A percentile compares a stretch with the other conserved stretches of the same genome.
phyloP scores from a whole-genome alignment of 495 filamentous ascomycete species.

The Extremus antarcticus region DNA sequence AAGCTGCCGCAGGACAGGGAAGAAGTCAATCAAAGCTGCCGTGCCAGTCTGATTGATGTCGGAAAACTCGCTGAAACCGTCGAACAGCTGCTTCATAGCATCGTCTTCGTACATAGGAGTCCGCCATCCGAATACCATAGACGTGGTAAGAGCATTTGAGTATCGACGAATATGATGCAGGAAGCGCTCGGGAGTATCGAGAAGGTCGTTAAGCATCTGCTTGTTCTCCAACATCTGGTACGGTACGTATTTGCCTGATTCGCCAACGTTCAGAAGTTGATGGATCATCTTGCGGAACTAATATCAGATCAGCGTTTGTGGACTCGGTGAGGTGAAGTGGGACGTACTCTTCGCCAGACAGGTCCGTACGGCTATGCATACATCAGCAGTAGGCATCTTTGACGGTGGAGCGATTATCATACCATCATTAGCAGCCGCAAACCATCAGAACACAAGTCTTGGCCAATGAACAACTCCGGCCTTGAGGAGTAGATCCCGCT shows the following conservation, averaged over 20 bases:
- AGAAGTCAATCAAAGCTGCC: conserved; percentile 41
- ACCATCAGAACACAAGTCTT: conserved; percentile 30
- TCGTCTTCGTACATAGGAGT: conserved; percentile 25
- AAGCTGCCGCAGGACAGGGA: conserved; percentile 34
- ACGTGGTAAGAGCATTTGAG: conserved; percentile 5
- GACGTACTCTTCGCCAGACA: conserved; percentile 30
- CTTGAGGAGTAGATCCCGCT: conserved; percentile 36
- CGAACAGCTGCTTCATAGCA: conserved; percentile 34
- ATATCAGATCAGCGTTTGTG: background rate
- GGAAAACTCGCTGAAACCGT: conserved; percentile 38
- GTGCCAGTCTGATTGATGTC: conserved; percentile 37
- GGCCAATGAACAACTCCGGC: conserved; percentile 34
- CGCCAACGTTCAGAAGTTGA: conserved; percentile 35
- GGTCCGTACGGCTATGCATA: conserved; percentile 33
- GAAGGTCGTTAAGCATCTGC: conserved; percentile 38
- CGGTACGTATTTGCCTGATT: conserved; percentile 33
- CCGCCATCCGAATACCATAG: conserved; percentile 36
- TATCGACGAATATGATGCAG: conserved; percentile 31
- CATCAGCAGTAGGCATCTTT: background rate
- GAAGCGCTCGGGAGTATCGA: conserved; percentile 30
- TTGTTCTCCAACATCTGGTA: conserved; percentile 44
- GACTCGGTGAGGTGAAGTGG: too few relatives aligned
- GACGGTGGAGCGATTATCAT: too few relatives aligned
- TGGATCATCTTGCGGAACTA: conserved; percentile 35
- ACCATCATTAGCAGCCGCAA: conserved; percentile 38